Base-by-base conservation (phyloP, 1,284 basidiomycete genomes). In the Tilletiopsis washingtonensis region DNA sequence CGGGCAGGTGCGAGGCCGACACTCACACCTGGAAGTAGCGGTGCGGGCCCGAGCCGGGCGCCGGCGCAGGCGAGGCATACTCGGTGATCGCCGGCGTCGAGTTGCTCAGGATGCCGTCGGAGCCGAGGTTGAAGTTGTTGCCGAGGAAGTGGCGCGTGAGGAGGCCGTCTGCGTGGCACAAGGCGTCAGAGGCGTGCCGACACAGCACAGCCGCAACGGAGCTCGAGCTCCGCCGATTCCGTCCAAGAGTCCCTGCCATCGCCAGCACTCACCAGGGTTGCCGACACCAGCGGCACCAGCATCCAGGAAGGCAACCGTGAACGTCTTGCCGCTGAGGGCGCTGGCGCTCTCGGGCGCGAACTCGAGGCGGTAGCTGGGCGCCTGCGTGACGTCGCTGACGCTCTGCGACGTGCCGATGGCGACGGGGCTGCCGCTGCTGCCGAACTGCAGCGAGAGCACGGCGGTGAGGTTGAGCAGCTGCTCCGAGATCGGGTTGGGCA, bases 1-100 rank as follows among this genome's bases (percentile, higher is more conserved):
- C n/a, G n/a, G n/a, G n/a, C n/a, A n/a, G n/a, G n/a, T n/a, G n/a
- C n/a, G n/a, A n/a, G n/a, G n/a, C n/a, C n/a, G n/a, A n/a, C n/a
- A n/a, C n/a, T n/a, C n/a, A n/a, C n/a, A 49, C n/a, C n/a, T 41
- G 37, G 19, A 49, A 11, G 38, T 49, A 49, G 21, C 47, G 21
- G 19, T 49, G 47, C 12, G 47, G 27, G 21, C 40, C 40, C 14
- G 40, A 32, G 14, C 47, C 47, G 23, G 40, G 41, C 3, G 47
- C 47, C 3, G 47, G 47, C 6, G 25, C 40, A 19, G 47, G 47
- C 27, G 38, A 27, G 19, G 29, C 32, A 25, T 49, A 49, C 12
- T 24, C 12, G 19, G 19, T 23, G 24, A 49, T 49, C n/a, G 36
- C 36, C 11, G 47, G 19, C 7, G 47, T 49, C 25, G 40, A 44